Base-by-base conservation (phyloP, 116 monocot genomes). In the Posidonia oceanica region DNA sequence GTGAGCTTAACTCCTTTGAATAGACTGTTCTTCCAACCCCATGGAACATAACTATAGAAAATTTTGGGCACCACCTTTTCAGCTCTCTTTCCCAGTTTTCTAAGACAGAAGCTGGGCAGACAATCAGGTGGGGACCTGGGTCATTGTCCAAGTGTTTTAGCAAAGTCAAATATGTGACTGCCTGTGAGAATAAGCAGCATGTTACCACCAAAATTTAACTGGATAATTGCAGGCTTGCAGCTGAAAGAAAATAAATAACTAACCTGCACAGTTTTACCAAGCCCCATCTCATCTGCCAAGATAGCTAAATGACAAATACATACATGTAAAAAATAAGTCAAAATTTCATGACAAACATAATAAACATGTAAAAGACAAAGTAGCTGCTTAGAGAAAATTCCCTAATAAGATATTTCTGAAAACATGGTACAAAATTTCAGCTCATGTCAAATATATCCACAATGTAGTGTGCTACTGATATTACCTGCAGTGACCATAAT, bases 31-130 rank as follows among this genome's bases (percentile, higher is more conserved):
- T 89, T 73, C 87, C 88, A 76, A 83, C 76, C 69, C 97, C 97
- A 80, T 97, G 97, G 79, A 91, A 97, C 77, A 97, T 75, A 41
- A 97, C 78, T 36, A 97, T 77, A 71, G 88, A 87, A 85, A 97
- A 92, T 42, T 85, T 85, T 40, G 97, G 92, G 63, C 92, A 97
- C 97, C 97, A 97, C 72, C 72, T 83, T 77, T 73, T 87, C 40
- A 97, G 69, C 79, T 97, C 97, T 80, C 97, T 86, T 80, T 89
- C 89, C 97, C 97, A 97, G 69, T 97, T 97, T 74, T 97, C 97
- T 72, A 97, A 75, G 37, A 97, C 80, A 73, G 97, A 97, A 70
- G 97, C 97, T 68, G 97, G 97, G 75, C 85, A 97, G 41, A 97
- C 97, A 81, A 97, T 87, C 57, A 97, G 73, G 75, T 97, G 97